A percentile compares a stretch with the other conserved stretches of the same genome.
Conservation (phyloP, 2,329 filamentous ascomycete species). For the Hypoxylon sp. region DNA sequence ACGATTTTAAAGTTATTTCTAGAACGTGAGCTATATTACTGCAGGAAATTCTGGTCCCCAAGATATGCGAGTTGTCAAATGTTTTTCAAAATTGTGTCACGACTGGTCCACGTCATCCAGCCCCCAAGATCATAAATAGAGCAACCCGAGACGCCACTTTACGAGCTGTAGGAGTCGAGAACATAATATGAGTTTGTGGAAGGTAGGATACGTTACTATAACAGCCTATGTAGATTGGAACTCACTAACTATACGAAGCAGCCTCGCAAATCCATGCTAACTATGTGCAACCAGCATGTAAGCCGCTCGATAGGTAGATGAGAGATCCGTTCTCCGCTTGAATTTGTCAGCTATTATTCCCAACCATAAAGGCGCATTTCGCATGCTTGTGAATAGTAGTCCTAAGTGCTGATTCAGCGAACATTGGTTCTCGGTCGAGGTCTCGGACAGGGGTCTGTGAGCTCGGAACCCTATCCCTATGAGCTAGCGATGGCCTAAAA, state of each 20-base stretch:
- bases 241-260: constrained; percentile 15
- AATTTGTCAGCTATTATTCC: constrained; percentile 37
- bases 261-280: constrained; percentile 23
- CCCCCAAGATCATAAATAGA: constrained; percentile 36
- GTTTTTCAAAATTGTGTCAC: constrained; percentile 25
- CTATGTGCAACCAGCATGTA: constrained; percentile 27
- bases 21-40: constrained; percentile 4
- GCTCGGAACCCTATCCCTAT: constrained; percentile 22
- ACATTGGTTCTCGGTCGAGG: constrained; percentile 30
- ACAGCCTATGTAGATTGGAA: constrained; percentile 14
- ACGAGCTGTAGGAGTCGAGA: constrained; percentile 29
- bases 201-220: constrained; percentile 2
- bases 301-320: constrained; percentile 11
- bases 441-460: constrained; percentile 16
- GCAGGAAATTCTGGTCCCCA: constrained; percentile 22
- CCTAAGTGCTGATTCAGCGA: constrained; percentile 42
- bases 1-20: constrained; percentile 17
- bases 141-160: constrained; percentile 41
- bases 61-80: constrained; percentile 27
- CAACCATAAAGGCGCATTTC: background rate
- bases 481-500: constrained; percentile 30
- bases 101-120: constrained; percentile 45
- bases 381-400: constrained; percentile 14
- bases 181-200: constrained; percentile 10
- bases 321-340: constrained; percentile 9